A percentile compares a stretch with the other conserved stretches of the same genome.
Conservation (phyloP, 192 early-diverging fungal species). For the Chytriomyces confervae region DNA sequence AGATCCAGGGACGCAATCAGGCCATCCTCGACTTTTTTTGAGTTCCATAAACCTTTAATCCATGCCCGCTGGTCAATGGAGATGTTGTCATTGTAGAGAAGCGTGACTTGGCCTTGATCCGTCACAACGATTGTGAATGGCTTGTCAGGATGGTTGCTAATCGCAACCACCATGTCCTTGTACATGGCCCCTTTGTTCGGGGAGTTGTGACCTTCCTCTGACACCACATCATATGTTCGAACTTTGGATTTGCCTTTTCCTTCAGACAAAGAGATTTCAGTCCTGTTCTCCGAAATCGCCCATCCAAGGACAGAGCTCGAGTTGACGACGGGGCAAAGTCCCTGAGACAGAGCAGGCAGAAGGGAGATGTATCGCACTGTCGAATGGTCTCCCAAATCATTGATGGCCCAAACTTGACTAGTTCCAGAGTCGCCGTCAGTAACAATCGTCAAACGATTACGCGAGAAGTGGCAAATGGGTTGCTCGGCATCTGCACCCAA, state of each 20-base stretch:
- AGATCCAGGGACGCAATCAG: constrained; percentile 30
- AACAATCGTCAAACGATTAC: constrained; percentile 30
- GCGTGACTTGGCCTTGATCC: constrained; percentile 26
- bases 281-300: constrained; percentile 33
- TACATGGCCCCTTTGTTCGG: constrained; percentile 2
- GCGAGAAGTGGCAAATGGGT: constrained; percentile 32
- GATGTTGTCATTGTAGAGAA: constrained; percentile 35
- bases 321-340: constrained; percentile 24
- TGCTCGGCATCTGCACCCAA: constrained; percentile 30
- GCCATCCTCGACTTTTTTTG: constrained; percentile 37
- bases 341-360: constrained; percentile 32
- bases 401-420: constrained; percentile 33
- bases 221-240: constrained; percentile 24
- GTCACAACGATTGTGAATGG: constrained; percentile 36
- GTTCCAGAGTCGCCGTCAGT: constrained; percentile 28
- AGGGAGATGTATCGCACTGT: constrained; percentile 29
- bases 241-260: constrained; percentile 21
- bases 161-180: constrained; percentile 33
- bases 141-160: constrained; percentile 29
- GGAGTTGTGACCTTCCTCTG: constrained; percentile 6
- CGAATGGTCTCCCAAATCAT: constrained; percentile 42
- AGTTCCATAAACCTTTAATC: constrained; percentile 29
- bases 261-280: constrained; percentile 33
- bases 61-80: constrained; percentile 8
- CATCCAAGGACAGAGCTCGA: constrained; percentile 14